Evolutionary conservation across 75 land plant species (phyloP).

Genomic region (Picea glauca): DNA sequence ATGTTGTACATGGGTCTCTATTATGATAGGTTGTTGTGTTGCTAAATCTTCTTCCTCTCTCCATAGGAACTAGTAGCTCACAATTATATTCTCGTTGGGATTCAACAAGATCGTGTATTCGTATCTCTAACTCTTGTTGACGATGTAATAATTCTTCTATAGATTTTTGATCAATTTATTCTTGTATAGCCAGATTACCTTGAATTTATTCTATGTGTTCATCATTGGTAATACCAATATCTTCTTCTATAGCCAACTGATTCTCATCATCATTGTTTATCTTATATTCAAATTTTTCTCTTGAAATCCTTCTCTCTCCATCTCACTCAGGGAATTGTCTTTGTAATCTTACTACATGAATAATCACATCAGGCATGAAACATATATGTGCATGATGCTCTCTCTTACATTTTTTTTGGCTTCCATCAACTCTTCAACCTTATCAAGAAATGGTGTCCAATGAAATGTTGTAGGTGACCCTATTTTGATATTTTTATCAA

Average conservation of each 20-base stretch:
- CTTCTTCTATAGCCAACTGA: slow-evolving; percentile 25
- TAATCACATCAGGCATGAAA: slow-evolving; percentile 17
- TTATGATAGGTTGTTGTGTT: too few relatives aligned
- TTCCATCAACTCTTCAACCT: slow-evolving; percentile 46
- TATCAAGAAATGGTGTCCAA: slow-evolving; percentile 42
- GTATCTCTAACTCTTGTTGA: too few relatives aligned
- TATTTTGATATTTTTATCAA: slow-evolving; percentile 75
- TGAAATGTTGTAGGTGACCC: slow-evolving; percentile 74
- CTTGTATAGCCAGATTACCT: too few relatives aligned
- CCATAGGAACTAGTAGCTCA: too few relatives aligned
- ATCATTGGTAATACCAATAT: too few relatives aligned
- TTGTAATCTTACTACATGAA: slow-evolving; percentile 33
- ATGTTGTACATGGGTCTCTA: slow-evolving; percentile 5
- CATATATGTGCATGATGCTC: slow-evolving; percentile 12
- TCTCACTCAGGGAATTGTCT: slow-evolving; percentile 28
- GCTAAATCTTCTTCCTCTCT: too few relatives aligned
- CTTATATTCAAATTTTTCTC: neutral
- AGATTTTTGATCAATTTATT: too few relatives aligned
- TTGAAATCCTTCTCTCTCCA: slow-evolving; percentile 21
- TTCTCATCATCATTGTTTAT: slow-evolving; percentile 15
- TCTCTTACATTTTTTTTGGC: slow-evolving; percentile 17
- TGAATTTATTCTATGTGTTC: too few relatives aligned
- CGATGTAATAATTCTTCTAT: too few relatives aligned
- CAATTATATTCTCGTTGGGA: too few relatives aligned
- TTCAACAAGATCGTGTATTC: too few relatives aligned